Base-by-base conservation (phyloP, 768 basidiomycete species). In the Pulveroboletus frians region DNA sequence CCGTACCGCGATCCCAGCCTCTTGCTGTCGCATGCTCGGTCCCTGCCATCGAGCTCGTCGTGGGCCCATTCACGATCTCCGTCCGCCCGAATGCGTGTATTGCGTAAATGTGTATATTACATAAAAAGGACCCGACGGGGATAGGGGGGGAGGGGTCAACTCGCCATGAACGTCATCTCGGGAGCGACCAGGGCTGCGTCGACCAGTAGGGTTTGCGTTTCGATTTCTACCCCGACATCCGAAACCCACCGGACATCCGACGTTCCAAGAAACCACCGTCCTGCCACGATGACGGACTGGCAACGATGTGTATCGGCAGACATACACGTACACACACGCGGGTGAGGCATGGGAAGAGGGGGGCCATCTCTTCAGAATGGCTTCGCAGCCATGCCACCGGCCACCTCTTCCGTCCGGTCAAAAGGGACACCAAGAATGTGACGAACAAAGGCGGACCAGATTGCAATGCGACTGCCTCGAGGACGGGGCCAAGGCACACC, bases 381-480 rank as follows among this genome's bases (percentile, higher is more conserved):
- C 47, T 52, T 49, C 51, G 36, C 37, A 49, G 49, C 38, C 49
- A 47, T 50, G 46, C 37, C 41, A 46, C n/a, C 39, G n/a, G 49
- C 32, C 20, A 41, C 60, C 40, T 43, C 44, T 43, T 46, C 57
- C 55, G 47, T 46, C 32, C 54, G 44, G 50, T 51, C 29, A 56
- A 54, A 42, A 50, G 40, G 43, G 30, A 39, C 27, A n/a, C 23
- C 9, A 44, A 26, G 47, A 63, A 49, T 45, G 57, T 60, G 61
- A 60, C 29, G 32, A 35, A 47, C 37, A 49, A 54, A 45, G 27
- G 49, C 50, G 18, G 38, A 50, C 42, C 45, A 17, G n/a, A 8
- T 49, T 58, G 56, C 65, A 68, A 67, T 56, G 63, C 56, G 60
- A 61, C 52, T 57, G 56, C 66, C 66, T 67, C 65, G 67, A 67